phyloP scores from a whole-genome alignment of 1,139 yeast species.

The Petasospora rhodanensis region DNA sequence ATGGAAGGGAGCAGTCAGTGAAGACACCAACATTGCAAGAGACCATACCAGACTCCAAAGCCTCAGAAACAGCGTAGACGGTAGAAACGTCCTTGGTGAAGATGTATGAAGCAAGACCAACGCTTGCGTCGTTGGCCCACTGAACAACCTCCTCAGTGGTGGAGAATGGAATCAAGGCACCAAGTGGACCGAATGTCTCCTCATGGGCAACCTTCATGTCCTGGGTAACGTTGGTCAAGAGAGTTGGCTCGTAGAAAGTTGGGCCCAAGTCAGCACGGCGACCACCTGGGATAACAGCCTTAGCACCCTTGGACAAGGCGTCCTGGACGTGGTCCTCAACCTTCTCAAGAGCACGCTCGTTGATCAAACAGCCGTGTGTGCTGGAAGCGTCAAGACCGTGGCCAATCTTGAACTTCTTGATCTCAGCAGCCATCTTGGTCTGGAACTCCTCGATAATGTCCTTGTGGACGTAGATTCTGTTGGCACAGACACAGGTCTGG shows the following conservation, averaged over 20 bases:
- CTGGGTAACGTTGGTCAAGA: slow-evolving; percentile 59
- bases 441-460: slow-evolving; percentile 58
- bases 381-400: slow-evolving; percentile 61
- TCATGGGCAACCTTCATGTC: slow-evolving; percentile 62
- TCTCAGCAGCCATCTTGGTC: slow-evolving; percentile 45
- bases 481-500: slow-evolving; percentile 82
- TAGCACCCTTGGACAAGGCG: slow-evolving; percentile 71
- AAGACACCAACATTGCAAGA: slow-evolving; percentile 72
- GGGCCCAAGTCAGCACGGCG: slow-evolving; percentile 63
- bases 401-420: slow-evolving; percentile 59
- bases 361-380: slow-evolving; percentile 84
- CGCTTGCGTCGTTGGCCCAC: slow-evolving; percentile 64
- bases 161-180: slow-evolving; percentile 65
- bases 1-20: slow-evolving; percentile 69
- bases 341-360: slow-evolving; percentile 58
- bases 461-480: slow-evolving; percentile 65
- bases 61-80: slow-evolving; percentile 63
- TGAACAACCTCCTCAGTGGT: slow-evolving; percentile 65
- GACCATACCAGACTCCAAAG: slow-evolving; percentile 76
- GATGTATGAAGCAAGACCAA: slow-evolving; percentile 79
- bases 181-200: slow-evolving; percentile 91
- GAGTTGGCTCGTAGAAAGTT: slow-evolving; percentile 73
- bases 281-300: slow-evolving; percentile 60
- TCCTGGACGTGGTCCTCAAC: slow-evolving; percentile 70
- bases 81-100: slow-evolving; percentile 63